phyloP scores from a whole-genome alignment of 2,329 filamentous ascomycete species.

The Mariannaea elegans region DNA sequence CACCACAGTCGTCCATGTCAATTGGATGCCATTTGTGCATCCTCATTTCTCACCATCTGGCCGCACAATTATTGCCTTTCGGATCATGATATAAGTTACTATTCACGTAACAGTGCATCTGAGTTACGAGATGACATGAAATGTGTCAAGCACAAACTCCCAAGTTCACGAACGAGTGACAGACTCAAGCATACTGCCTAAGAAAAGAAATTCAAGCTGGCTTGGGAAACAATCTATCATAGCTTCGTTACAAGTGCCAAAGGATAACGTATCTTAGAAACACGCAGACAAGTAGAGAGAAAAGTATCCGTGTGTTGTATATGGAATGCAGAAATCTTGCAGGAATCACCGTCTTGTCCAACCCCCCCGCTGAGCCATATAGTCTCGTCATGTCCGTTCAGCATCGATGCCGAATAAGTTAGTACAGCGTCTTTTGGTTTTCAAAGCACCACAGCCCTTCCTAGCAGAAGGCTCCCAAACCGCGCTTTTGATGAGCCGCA shows the following conservation, averaged over 20 bases:
- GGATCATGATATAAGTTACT: no score
- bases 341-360: conserved; percentile 30
- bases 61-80: no score
- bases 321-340: conserved; percentile 31
- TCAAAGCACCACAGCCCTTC: neutral
- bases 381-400: conserved; percentile 19
- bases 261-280: neutral
- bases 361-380: no score
- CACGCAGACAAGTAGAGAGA: neutral
- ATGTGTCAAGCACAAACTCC: no score
- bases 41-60: no score
- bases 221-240: neutral
- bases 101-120: no score
- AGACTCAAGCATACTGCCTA: no score
- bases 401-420: conserved; percentile 19
- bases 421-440: conserved; percentile 29
- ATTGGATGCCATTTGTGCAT: no score
- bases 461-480: neutral
- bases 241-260: neutral
- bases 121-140: no score
- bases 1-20: no score
- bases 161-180: no score
- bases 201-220: no score
- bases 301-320: conserved; percentile 25
- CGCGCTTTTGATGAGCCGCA: neutral